Base-by-base conservation (phyloP, 164 flowering plant species). In the Sextonia rubra region DNA sequence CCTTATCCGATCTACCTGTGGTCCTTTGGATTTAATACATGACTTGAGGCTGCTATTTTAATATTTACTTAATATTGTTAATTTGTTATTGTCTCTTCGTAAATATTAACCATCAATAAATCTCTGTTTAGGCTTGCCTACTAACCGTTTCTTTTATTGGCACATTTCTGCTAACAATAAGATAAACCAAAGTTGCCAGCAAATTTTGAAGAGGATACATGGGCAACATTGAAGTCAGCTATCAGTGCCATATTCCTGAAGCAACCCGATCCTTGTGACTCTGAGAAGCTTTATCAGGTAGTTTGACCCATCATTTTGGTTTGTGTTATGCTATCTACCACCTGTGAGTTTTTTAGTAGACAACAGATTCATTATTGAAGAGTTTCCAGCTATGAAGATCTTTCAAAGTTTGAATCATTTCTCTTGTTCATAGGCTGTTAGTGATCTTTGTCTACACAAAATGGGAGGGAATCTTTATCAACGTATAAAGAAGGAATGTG, bases 171-270 rank as follows among this genome's bases (percentile, higher is more conserved):
- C 71, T 17, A 52, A 14, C 73, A 48, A 83, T 74, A 72, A 96
- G 98, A 81, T 71, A 93, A 96, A 81, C 98, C 99, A 7, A 89
- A 84, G 55, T 70, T 91, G 62, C 98, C 99, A 1, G 62, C 85
- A 63, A 91, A 93, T 83, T 96, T 96, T 80, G 99, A 93, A 77
- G 97, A 91, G 86, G 90, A 81, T 77, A 96, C 98, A 65, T 96
- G 98, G 99, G 88, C 86, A 79, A 88, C 77, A 63, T 81, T 96
- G 80, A 91, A 96, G 83, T 86, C 95, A 18, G 99, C 99, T 58
- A 93, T 96, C 60, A 86, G 71, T 80, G 93, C 97, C 70, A 93
- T 96, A 82, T 91, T 96, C 76, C 79, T 93, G 83, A 93, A 93
- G 85, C 91, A 85, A 73, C 94, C 91, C 6, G 90, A 84, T 81